Conservation (phyloP, 495 filamentous ascomycete species). For the Cercophora scortea region DNA sequence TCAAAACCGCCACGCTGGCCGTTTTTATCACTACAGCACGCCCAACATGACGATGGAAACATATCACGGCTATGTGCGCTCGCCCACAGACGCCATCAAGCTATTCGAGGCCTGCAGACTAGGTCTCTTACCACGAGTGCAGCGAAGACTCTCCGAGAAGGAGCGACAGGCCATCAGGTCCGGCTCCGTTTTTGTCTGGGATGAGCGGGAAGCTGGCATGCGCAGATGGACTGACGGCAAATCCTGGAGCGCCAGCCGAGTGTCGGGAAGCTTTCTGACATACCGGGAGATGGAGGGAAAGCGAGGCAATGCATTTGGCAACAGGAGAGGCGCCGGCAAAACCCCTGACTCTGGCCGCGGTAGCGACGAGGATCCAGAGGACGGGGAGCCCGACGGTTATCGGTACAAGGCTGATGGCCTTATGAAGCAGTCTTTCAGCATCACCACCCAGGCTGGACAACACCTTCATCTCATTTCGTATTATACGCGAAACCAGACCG, state of each 20-base stretch:
- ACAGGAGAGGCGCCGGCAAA: slow-evolving; percentile 54
- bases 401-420: slow-evolving; percentile 94
- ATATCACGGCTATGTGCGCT: slow-evolving; percentile 86
- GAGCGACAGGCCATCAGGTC: slow-evolving; percentile 91
- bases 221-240: slow-evolving; percentile 97
- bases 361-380: slow-evolving; percentile 73
- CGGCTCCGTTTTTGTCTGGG: slow-evolving; percentile 98
- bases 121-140: slow-evolving; percentile 83
- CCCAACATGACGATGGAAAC: slow-evolving; percentile 68
- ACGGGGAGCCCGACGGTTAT: slow-evolving; percentile 91
- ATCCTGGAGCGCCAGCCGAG: slow-evolving; percentile 96
- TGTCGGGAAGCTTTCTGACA: slow-evolving; percentile 94
- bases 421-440: slow-evolving; percentile 99
- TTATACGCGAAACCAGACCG: slow-evolving; percentile 68
- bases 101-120: slow-evolving; percentile 94
- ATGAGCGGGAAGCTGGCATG: slow-evolving; percentile 97
- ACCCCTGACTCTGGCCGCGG: slow-evolving; percentile 71
- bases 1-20: too few relatives aligned
- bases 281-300: slow-evolving; percentile 99
- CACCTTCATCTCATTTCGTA: slow-evolving; percentile 97
- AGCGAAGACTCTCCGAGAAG: slow-evolving; percentile 90
- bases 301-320: slow-evolving; percentile 49
- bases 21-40: not conserved
- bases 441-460: slow-evolving; percentile 81
- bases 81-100: slow-evolving; percentile 90